Conservation (phyloP, 148 eudicot genomes). For the Vaccinium myrtillus region DNA sequence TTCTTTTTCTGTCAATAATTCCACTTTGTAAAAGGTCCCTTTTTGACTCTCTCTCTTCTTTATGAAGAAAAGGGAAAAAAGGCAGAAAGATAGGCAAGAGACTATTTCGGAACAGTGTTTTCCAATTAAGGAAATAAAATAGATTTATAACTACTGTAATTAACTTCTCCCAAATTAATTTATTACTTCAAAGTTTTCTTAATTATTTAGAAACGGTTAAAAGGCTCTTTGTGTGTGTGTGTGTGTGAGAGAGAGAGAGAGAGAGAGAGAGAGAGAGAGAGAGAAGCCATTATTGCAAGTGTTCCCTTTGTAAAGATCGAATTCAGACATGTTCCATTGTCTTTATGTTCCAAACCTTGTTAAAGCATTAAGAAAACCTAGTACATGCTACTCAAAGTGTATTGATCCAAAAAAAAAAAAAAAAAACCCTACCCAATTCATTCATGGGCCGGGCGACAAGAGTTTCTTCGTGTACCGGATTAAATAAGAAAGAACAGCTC, state of each 20-base stretch:
- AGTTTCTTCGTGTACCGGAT: not conserved
- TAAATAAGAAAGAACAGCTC: not conserved
- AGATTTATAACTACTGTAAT: not conserved
- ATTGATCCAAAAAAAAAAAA: too few species aligned
- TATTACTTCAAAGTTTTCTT: not conserved
- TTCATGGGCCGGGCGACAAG: not conserved
- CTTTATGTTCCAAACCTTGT: not conserved
- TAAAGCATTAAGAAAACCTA: too few species aligned
- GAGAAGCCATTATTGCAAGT: too few species aligned
- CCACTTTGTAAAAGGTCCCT: constrained; percentile 1
- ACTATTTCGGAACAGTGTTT: not conserved
- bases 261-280: too few species aligned
- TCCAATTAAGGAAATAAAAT: not conserved
- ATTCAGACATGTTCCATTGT: not conserved
- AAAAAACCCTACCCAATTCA: not conserved
- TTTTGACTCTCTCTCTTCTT: constrained; percentile 4
- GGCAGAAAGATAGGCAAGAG: not conserved
- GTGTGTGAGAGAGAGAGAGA: too few species aligned
- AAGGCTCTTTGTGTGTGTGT: not conserved
- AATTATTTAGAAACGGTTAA: not conserved
- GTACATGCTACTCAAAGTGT: not conserved
- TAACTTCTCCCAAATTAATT: not conserved
- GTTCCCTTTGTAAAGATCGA: not conserved
- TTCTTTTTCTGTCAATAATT: not conserved
- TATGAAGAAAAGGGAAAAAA: not conserved